Evolutionary conservation across 805 yeast genomes (phyloP).

Genomic region (Cyberlindnera mrakii): DNA sequence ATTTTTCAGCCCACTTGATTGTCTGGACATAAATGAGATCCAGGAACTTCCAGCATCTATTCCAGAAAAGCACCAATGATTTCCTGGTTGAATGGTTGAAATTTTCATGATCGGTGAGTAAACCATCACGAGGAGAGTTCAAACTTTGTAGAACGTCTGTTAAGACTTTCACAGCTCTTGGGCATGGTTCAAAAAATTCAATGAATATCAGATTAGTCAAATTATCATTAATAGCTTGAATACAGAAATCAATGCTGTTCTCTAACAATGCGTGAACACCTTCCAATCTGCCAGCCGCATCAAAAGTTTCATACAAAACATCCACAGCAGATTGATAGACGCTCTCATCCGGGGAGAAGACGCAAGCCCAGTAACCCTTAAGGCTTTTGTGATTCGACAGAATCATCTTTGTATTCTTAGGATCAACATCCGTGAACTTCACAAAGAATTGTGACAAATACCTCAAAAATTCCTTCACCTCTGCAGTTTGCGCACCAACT

Average conservation of each 20-base stretch:
- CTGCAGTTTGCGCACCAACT: constrained; percentile 21
- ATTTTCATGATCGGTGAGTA: constrained; percentile 29
- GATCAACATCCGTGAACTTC: constrained; percentile 35
- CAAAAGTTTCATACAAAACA: constrained; percentile 68
- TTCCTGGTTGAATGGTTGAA: constrained; percentile 22
- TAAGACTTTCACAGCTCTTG: constrained; percentile 63
- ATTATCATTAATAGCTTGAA: constrained; percentile 43
- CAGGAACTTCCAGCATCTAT: constrained; percentile 63
- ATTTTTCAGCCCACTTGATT: constrained; percentile 66
- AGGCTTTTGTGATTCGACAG: constrained; percentile 38
- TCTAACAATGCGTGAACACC: constrained; percentile 55
- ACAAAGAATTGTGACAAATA: constrained; percentile 29
- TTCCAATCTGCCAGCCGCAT: constrained; percentile 74
- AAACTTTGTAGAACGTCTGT: constrained; percentile 67
- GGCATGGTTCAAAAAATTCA: constrained; percentile 63
- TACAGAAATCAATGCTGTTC: constrained; percentile 36
- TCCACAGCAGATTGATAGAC: constrained; percentile 67
- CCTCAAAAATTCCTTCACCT: constrained; percentile 24
- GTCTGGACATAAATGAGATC: constrained; percentile 63
- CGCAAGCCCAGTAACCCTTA: constrained; percentile 67
- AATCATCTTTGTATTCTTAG: constrained; percentile 31
- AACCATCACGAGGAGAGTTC: constrained; percentile 62
- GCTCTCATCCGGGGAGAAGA: constrained; percentile 53
- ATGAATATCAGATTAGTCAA: constrained; percentile 39
- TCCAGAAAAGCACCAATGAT: constrained; percentile 52